Conservation (phyloP, 192 early-diverging fungal genomes). For the Geosiphon pyriformis region DNA sequence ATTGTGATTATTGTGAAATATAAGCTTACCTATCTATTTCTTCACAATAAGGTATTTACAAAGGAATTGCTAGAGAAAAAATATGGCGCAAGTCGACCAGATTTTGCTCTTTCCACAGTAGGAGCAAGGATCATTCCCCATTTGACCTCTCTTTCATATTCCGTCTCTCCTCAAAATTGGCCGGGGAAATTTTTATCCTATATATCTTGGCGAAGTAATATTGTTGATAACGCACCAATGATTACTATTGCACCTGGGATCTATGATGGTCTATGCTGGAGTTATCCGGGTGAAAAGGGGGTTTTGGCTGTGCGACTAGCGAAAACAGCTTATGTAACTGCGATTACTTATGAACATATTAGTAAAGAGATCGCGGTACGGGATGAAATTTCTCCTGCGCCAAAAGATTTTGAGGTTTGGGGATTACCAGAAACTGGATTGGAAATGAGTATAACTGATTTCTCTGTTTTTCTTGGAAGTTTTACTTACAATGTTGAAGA, state of each 20-base stretch:
- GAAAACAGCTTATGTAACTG: slow-evolving; percentile 48
- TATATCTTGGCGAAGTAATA: neutral
- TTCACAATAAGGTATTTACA: slow-evolving; percentile 47
- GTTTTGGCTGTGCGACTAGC: slow-evolving; percentile 59
- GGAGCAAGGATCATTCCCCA: slow-evolving; percentile 58
- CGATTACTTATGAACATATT: slow-evolving; percentile 67
- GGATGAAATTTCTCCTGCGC: slow-evolving; percentile 60
- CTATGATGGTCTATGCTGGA: slow-evolving; percentile 71
- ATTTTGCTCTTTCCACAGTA: slow-evolving; percentile 62
- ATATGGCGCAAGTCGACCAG: slow-evolving; percentile 51
- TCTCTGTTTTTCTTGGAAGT: no score
- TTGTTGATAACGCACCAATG: slow-evolving; percentile 10
- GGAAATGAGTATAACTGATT: no score
- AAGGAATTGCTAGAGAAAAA: slow-evolving; percentile 55
- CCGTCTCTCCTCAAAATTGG: slow-evolving; percentile 4
- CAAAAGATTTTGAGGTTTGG: slow-evolving; percentile 62
- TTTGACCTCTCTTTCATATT: slow-evolving; percentile 48
- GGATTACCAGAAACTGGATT: no score
- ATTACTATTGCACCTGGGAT: slow-evolving; percentile 38
- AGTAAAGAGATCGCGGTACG: slow-evolving; percentile 46
- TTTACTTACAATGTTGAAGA: no score
- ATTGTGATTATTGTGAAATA: no score
- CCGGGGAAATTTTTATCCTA: neutral
- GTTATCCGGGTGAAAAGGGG: slow-evolving; percentile 57
- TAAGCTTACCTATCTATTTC: no score